Conservation (phyloP, 768 basidiomycete species). For the Amyloporia xantha region DNA sequence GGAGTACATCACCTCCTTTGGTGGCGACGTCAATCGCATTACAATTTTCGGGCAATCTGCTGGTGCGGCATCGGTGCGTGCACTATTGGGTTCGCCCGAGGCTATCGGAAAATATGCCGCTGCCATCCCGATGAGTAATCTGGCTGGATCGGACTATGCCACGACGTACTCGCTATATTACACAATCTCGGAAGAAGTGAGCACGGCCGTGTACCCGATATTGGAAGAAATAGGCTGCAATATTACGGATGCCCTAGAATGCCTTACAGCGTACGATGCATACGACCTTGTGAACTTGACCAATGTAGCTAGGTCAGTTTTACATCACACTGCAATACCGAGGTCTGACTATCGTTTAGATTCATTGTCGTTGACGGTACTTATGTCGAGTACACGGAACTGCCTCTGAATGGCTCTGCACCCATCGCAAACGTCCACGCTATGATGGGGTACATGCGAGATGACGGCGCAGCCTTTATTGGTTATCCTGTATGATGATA, state of each 20-base stretch:
- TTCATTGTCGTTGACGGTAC: constrained; percentile 42
- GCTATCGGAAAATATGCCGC: constrained; percentile 29
- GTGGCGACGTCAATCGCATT: constrained; percentile 46
- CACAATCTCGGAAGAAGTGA: constrained; percentile 35
- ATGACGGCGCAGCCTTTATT: constrained; percentile 43
- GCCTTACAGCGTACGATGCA: constrained; percentile 30
- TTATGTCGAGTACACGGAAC: constrained; percentile 31
- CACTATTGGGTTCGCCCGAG: constrained; percentile 24
- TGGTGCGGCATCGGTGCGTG: constrained; percentile 38
- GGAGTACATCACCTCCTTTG: constrained; percentile 47
- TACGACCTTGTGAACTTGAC: constrained; percentile 30
- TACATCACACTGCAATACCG: neutral
- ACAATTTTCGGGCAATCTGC: constrained; percentile 52
- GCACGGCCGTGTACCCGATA: constrained; percentile 30
- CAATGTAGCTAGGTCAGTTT: constrained; percentile 24
- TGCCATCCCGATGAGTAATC: constrained; percentile 35
- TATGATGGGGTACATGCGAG: constrained; percentile 45
- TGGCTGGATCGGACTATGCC: constrained; percentile 43
- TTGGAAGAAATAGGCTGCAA: constrained; percentile 36
- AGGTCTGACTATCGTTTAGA: constrained; percentile 12
- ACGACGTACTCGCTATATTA: constrained; percentile 43
- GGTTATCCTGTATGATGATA: constrained; percentile 30
- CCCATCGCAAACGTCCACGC: constrained; percentile 37
- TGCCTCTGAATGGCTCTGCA: constrained; percentile 31
- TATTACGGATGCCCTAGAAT: constrained; percentile 28